Base-by-base conservation (phyloP, 2,329 filamentous ascomycete genomes). In the Calonectria pseudoreteaudii region DNA sequence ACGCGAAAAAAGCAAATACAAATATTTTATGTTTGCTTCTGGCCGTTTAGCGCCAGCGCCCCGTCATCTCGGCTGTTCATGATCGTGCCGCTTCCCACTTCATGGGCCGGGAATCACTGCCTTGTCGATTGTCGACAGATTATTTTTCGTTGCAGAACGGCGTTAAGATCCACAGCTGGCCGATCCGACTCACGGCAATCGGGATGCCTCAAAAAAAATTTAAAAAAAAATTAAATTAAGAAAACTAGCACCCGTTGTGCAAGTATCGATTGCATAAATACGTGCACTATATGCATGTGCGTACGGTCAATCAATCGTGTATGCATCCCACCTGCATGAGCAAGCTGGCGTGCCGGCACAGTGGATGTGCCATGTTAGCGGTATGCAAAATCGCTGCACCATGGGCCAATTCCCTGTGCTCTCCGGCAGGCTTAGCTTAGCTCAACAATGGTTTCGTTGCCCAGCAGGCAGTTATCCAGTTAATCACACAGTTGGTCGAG, bases 51-150 rank as follows among this genome's bases (percentile, higher is more conserved):
- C 52, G 68, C 66, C 38, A 44, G 38, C 36, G 52, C 68, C 56
- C 34, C 49, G 49, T 71, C 66, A 69, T 72, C 41, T 76, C 68
- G 28, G 60, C 34, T 74, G 70, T 73, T 50, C 56, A 60, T 65
- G 58, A 44, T 34, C 36, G n/a, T 47, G 68, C 36, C 30, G 36
- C 30, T 31, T 47, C 58, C 49, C 41, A 56, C 31, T 41, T 68
- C 44, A 38, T 36, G 56, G 53, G 58, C 44, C 38, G 36, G 60
- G 56, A 66, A 68, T 60, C 50, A 60, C 23, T 50, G 23, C 60
- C 60, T 14, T 49, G 38, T 65, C 50, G 26, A 53, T 53, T 53
- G 30, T 53, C 34, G 56, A 41, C 56, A 60, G 34, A 26, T 38
- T 28, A 62, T 49, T 64, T 56, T 31, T 64, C 38, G 49, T 16